Percentiles rank a stretch among this genome's conserved stretches.
Evolutionary conservation across 2,329 filamentous ascomycete species (phyloP).

Genomic region (Cyphellophora europaea): DNA sequence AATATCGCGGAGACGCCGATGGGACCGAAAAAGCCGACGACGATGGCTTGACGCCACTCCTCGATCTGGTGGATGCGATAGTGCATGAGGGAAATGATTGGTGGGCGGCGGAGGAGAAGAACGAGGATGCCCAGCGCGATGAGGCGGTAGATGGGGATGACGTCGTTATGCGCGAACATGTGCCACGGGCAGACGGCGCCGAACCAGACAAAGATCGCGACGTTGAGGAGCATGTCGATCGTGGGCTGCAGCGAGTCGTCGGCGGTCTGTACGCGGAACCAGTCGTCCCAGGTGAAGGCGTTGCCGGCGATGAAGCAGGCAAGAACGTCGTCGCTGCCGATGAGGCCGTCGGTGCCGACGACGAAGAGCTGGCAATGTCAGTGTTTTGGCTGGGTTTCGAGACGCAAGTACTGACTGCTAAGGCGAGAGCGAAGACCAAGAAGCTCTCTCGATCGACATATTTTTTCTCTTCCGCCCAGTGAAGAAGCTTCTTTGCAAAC

Average conservation of each 20-base stretch:
- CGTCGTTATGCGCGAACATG: slow-evolving; percentile 54
- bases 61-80: slow-evolving; percentile 71
- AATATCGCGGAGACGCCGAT: slow-evolving; percentile 85
- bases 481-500: slow-evolving; percentile 69
- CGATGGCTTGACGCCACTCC: slow-evolving; percentile 61
- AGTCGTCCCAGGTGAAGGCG: slow-evolving; percentile 66
- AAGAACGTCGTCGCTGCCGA: slow-evolving; percentile 21
- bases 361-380: slow-evolving; percentile 4
- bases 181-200: slow-evolving; percentile 76
- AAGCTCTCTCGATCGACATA: slow-evolving; percentile 83
- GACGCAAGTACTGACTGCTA: too few species aligned
- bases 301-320: slow-evolving; percentile 22
- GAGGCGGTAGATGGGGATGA: slow-evolving; percentile 65
- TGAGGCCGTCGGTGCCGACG: slow-evolving; percentile 19
- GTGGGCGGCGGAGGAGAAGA: slow-evolving; percentile 65
- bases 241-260: slow-evolving; percentile 90
- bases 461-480: slow-evolving; percentile 70
- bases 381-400: neutral
- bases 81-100: slow-evolving; percentile 64
- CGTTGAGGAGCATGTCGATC: slow-evolving; percentile 86
- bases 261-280: slow-evolving; percentile 71
- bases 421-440: slow-evolving; percentile 71
- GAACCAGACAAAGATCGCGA: slow-evolving; percentile 82
- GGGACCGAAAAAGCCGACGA: slow-evolving; percentile 86
- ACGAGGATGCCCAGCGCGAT: slow-evolving; percentile 65